Evolutionary conservation across 2,329 filamentous ascomycete genomes (phyloP).

Genomic region (Apiospora sp.): DNA sequence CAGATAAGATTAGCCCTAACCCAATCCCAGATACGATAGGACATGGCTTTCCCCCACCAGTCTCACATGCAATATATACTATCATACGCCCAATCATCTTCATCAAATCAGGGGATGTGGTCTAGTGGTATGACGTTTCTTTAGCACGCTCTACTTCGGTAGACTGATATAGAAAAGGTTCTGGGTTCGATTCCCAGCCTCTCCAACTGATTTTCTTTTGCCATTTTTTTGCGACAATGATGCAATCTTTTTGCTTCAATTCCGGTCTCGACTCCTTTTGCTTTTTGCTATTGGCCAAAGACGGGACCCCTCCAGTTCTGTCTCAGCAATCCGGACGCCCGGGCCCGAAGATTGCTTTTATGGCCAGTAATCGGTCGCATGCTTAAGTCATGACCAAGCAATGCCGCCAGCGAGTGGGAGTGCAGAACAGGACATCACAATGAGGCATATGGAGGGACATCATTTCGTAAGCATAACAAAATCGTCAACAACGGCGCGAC

Average conservation of each 20-base stretch:
- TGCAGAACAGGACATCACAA: too few species aligned
- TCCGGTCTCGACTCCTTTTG: too few species aligned
- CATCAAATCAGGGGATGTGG: constrained; percentile 20
- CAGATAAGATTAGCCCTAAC: neutral
- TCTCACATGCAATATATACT: neutral
- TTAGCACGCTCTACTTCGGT: too few species aligned
- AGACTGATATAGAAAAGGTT: too few species aligned
- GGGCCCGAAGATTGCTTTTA: neutral
- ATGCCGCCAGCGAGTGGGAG: too few species aligned
- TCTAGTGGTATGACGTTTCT: constrained; percentile 25
- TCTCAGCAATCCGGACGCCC: too few species aligned
- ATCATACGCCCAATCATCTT: neutral
- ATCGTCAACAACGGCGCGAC: too few species aligned
- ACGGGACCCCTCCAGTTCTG: neutral
- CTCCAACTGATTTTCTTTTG: constrained; percentile 17
- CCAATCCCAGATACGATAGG: neutral
- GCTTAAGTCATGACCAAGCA: too few species aligned
- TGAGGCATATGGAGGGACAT: too few species aligned
- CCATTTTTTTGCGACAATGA: neutral
- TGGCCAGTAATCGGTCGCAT: neutral
- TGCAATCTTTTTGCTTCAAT: too few species aligned
- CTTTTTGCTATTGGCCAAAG: neutral
- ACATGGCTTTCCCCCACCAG: neutral
- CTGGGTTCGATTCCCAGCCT: constrained; percentile 25
- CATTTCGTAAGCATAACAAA: too few species aligned